Conservation (phyloP, 2,329 filamentous ascomycete genomes). For the Beauveria asiatica region DNA sequence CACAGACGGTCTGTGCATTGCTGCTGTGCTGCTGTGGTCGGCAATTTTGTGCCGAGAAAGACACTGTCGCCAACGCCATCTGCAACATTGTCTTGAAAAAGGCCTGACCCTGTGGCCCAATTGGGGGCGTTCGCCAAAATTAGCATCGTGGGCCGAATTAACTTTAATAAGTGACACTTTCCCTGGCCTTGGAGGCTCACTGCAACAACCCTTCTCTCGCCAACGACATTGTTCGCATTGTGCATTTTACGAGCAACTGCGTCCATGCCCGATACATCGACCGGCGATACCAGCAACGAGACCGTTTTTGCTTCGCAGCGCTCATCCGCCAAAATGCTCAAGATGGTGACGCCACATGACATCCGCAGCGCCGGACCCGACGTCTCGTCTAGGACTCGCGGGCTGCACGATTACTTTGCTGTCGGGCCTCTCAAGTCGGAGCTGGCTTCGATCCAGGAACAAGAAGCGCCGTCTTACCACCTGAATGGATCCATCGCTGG, state of each 20-base stretch:
- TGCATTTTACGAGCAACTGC: not conserved
- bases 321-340: conserved; percentile 17
- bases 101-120: not conserved
- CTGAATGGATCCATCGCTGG: conserved; percentile 5
- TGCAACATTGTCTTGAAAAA: conserved; percentile 11
- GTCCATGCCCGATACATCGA: not conserved
- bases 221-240: not conserved
- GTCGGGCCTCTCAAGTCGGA: conserved; percentile 8
- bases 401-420: conserved; percentile 21
- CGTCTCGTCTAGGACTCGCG: conserved; percentile 32
- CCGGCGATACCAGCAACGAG: conserved; percentile 11
- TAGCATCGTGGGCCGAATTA: conserved; percentile 1
- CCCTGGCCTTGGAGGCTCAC: not conserved
- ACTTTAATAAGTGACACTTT: conserved; percentile 4
- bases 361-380: conserved; percentile 32
- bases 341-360: conserved; percentile 16
- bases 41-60: conserved; percentile 10
- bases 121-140: not conserved
- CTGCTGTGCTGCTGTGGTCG: conserved; percentile 2
- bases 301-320: conserved; percentile 6
- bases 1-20: conserved; percentile 6
- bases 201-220: not conserved
- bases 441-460: conserved; percentile 9
- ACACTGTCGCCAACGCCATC: conserved; percentile 2
- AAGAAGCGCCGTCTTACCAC: conserved; percentile 13